phyloP scores from a whole-genome alignment of 164 flowering plant species.

The Berberis vulgaris region DNA sequence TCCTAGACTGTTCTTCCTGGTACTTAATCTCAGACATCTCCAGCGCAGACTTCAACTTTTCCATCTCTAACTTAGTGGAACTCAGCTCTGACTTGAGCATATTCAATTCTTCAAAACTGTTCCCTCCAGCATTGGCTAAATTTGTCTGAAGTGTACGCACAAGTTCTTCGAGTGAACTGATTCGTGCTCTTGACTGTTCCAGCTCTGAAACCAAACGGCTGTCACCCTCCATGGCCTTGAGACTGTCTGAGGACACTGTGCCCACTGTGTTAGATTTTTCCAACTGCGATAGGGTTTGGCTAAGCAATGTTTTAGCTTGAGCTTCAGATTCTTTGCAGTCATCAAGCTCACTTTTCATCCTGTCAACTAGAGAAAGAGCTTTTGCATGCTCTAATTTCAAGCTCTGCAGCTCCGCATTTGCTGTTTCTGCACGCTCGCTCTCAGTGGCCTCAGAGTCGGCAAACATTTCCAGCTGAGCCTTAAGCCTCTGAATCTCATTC shows the following conservation, averaged over 20 bases:
- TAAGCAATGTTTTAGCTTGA: constrained; percentile 35
- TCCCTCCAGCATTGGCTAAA: constrained; percentile 8
- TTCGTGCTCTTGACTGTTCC: constrained; percentile 42
- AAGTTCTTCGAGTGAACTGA: constrained; percentile 44
- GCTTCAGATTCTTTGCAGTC: constrained; percentile 63
- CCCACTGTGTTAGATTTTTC: constrained; percentile 48
- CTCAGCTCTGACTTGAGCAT: too few species aligned
- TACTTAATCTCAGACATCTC: too few species aligned
- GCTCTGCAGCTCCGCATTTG: constrained; percentile 14
- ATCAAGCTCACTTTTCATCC: constrained; percentile 43
- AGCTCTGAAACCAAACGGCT: constrained; percentile 43
- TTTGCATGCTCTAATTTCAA: constrained; percentile 46
- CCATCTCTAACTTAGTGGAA: too few species aligned
- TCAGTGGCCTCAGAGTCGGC: constrained; percentile 32
- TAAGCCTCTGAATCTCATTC: constrained; percentile 58
- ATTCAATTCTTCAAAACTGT: background rate
- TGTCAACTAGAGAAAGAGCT: constrained; percentile 44
- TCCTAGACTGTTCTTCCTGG: too few species aligned
- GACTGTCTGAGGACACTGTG: background rate
- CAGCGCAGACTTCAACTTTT: too few species aligned
- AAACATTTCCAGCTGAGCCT: constrained; percentile 42
- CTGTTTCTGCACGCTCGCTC: background rate
- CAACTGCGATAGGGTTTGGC: constrained; percentile 47
- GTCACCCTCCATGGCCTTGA: constrained; percentile 27
- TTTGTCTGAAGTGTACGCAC: constrained; percentile 42